Conservation (phyloP, 371 early-diverging fungal species). For the Apophysomyces variabilis region DNA sequence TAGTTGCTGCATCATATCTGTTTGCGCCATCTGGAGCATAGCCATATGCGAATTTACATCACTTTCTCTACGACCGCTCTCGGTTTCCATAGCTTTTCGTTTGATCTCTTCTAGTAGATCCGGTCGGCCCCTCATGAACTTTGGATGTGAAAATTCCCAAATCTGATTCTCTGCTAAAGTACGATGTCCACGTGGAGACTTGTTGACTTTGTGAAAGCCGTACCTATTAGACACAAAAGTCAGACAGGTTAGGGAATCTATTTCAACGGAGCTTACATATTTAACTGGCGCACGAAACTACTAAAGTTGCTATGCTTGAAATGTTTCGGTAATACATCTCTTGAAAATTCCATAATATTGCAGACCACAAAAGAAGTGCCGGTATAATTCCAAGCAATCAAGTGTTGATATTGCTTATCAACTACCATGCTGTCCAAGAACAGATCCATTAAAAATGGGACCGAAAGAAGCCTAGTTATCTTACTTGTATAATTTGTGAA, state of each 20-base stretch:
- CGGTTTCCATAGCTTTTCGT: conserved; percentile 78
- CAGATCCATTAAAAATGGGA: conserved; percentile 8
- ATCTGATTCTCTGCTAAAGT: conserved; percentile 77
- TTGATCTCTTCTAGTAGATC: conserved; percentile 80
- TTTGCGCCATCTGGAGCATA: conserved; percentile 68
- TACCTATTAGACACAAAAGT: conserved; percentile 38
- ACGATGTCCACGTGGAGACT: conserved; percentile 77
- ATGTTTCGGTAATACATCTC: conserved; percentile 72
- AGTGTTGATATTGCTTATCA: conserved; percentile 72
- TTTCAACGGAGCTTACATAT: conserved; percentile 56
- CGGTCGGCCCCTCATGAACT: conserved; percentile 72
- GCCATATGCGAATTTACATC: conserved; percentile 68
- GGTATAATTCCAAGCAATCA: conserved; percentile 77
- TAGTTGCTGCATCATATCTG: conserved; percentile 70
- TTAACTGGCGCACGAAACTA: conserved; percentile 83
- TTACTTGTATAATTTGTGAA: conserved; percentile 40
- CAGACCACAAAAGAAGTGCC: conserved; percentile 87
- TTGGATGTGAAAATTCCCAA: conserved; percentile 87
- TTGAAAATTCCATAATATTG: conserved; percentile 79
- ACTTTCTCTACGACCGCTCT: conserved; percentile 64
- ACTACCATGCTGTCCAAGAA: conserved; percentile 66
- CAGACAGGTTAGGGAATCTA: not conserved
- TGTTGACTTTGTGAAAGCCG: conserved; percentile 83
- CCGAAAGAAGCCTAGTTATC: conserved; percentile 6
- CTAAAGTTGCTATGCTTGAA: conserved; percentile 85